These are phyloP conservation scores for Prillingera fragicola DNA, from an alignment of 1,284 basidiomycete genomes.

Conservation along the genomic window DNA sequence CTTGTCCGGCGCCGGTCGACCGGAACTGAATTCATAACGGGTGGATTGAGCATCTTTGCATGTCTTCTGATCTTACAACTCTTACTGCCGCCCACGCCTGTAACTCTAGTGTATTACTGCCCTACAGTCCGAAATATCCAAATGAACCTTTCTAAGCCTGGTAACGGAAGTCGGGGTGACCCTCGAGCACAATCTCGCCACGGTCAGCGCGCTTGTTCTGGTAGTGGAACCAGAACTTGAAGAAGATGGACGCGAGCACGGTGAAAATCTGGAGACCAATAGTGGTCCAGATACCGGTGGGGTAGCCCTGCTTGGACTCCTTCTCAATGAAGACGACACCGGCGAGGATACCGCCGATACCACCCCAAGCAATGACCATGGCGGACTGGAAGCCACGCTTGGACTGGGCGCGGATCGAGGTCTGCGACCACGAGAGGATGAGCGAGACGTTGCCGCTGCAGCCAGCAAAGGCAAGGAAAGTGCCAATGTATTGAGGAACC, in stretches of 20 bases:
- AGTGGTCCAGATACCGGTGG: slow-evolving; percentile 15
- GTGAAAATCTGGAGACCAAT: slow-evolving; percentile 11
- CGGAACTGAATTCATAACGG: no score
- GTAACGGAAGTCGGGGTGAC: slow-evolving; percentile 11
- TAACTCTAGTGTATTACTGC: no score
- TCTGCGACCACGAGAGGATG: slow-evolving; percentile 40
- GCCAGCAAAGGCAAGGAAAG: slow-evolving; percentile 48
- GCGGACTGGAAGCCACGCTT: slow-evolving; percentile 45
- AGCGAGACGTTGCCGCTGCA: slow-evolving; percentile 35
- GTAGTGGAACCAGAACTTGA: slow-evolving; percentile 8
- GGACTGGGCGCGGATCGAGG: slow-evolving; percentile 48
- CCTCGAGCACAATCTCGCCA: slow-evolving; percentile 13
- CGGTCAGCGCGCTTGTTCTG: slow-evolving; percentile 12
- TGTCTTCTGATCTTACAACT: no score
- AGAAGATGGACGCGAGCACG: neutral
- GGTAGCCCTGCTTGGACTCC: slow-evolving; percentile 9
- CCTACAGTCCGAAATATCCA: neutral
- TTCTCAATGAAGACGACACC: slow-evolving; percentile 11
- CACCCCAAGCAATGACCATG: slow-evolving; percentile 47
- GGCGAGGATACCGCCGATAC: slow-evolving; percentile 48
- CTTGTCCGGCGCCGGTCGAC: no score
- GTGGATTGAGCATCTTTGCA: no score
- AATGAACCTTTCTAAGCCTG: slow-evolving; percentile 2
- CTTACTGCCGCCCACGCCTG: no score
- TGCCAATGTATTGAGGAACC: slow-evolving; percentile 45